Evolutionary conservation across 1,284 basidiomycete species (phyloP).

Genomic region (Paramarasmius palmivorus): DNA sequence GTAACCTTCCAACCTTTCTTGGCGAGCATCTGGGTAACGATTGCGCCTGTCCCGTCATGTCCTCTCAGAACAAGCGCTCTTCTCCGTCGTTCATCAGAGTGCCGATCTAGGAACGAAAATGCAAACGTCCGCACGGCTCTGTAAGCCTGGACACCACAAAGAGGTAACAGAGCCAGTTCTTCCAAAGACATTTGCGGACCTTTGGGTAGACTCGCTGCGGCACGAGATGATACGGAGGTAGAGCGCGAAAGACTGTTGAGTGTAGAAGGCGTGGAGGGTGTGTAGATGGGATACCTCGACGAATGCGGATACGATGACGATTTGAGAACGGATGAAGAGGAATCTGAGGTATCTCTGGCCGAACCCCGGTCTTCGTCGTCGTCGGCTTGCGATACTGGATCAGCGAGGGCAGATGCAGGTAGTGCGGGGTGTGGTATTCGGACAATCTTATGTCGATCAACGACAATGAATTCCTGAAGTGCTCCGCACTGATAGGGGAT

Average conservation of each 20-base stretch:
- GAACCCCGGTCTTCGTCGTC: neutral
- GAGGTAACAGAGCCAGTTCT: slow-evolving; percentile 77
- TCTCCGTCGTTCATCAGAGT: slow-evolving; percentile 22
- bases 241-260: neutral
- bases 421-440: slow-evolving; percentile 61
- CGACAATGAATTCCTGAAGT: slow-evolving; percentile 79
- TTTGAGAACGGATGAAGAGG: neutral
- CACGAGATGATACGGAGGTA: neutral
- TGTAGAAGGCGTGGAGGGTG: neutral
- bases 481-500: slow-evolving; percentile 63
- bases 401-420: slow-evolving; percentile 12
- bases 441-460: slow-evolving; percentile 77
- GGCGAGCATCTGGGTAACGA: slow-evolving; percentile 75
- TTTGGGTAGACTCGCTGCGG: neutral
- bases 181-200: slow-evolving; percentile 53
- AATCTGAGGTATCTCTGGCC: neutral
- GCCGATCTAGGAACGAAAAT: neutral
- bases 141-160: slow-evolving; percentile 75
- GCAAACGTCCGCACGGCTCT: slow-evolving; percentile 71
- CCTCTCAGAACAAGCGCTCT: slow-evolving; percentile 73
- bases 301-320: neutral
- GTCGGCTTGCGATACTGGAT: slow-evolving; percentile 12
- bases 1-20: slow-evolving; percentile 63
- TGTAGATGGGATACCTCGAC: neutral
- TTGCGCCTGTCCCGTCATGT: slow-evolving; percentile 74